These are phyloP conservation scores for Prunus campanulata DNA, from an alignment of 306 rosid genomes.

Conservation along the genomic window DNA sequence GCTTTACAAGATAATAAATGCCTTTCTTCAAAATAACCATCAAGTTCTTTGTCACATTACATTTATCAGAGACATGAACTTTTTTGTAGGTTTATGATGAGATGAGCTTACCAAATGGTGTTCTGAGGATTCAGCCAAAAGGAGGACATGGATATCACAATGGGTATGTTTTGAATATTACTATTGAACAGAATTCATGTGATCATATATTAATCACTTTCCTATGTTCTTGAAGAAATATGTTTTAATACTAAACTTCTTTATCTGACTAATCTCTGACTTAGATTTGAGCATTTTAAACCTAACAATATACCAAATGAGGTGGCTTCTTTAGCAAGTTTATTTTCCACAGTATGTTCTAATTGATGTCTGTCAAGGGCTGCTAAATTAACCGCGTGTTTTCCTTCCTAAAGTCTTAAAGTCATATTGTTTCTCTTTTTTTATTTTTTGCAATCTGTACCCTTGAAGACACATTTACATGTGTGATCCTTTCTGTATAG, in stretches of 20 bases:
- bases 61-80: slow-evolving; percentile 4
- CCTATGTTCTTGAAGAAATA: not conserved
- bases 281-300: not conserved
- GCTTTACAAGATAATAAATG: not conserved
- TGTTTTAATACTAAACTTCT: not conserved
- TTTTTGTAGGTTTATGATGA: slow-evolving; percentile 73
- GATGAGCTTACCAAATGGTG: slow-evolving; percentile 93
- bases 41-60: slow-evolving; percentile 3
- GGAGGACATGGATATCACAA: slow-evolving; percentile 97
- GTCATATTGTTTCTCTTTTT: not conserved
- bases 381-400: not conserved
- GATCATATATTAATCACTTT: not conserved
- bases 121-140: slow-evolving; percentile 77
- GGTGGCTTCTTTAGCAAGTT: not conserved
- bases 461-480: not conserved
- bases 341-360: not conserved
- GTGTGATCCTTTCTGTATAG: not conserved
- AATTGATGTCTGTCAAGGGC: not conserved
- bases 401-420: not conserved
- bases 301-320: not conserved
- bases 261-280: not conserved
- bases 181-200: slow-evolving; percentile 8
- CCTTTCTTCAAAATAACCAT: not conserved
- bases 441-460: not conserved
- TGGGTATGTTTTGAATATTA: slow-evolving; percentile 57